A percentile compares a stretch with the other conserved stretches of the same genome.
Evolutionary conservation across 2,329 filamentous ascomycete genomes (phyloP).

Genomic region (Davidsoniella neocaledoniae): DNA sequence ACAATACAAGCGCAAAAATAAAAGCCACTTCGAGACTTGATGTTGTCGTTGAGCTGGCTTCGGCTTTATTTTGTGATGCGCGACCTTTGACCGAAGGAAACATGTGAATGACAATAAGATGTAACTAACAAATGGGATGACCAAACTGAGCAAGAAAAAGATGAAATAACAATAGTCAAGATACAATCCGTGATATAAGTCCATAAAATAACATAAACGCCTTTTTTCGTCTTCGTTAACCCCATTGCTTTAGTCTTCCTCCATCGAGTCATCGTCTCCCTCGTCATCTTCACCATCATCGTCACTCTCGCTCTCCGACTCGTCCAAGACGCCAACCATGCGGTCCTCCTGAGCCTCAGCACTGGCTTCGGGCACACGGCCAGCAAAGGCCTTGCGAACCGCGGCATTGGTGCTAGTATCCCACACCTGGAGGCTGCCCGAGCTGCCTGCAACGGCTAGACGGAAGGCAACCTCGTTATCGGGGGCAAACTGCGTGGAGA

Average conservation of each 20-base stretch:
- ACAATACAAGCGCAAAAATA: too few species aligned
- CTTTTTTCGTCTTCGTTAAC: background rate
- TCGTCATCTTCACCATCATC: conserved; percentile 34
- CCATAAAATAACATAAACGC: background rate
- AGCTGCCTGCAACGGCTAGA: conserved; percentile 84
- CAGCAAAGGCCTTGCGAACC: conserved; percentile 68
- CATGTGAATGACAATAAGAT: too few species aligned
- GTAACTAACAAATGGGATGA: background rate
- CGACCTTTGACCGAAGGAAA: too few species aligned
- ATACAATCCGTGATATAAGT: conserved; percentile 5
- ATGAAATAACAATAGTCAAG: background rate
- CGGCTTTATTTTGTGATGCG: too few species aligned
- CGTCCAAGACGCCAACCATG: conserved; percentile 54
- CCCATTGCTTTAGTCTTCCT: conserved; percentile 29
- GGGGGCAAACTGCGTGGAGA: conserved; percentile 77
- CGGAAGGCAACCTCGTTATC: conserved; percentile 84
- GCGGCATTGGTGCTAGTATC: conserved; percentile 86
- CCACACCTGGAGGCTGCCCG: conserved; percentile 86
- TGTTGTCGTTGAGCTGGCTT: too few species aligned
- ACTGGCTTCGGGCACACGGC: conserved; percentile 41
- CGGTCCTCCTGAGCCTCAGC: conserved; percentile 54
- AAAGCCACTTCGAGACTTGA: too few species aligned
- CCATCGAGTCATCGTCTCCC: conserved; percentile 36
- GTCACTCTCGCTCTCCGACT: conserved; percentile 49
- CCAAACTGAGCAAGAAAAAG: background rate